Percentiles rank a stretch among this genome's conserved stretches.
These are phyloP conservation scores for Aspergillus fumigatus DNA, from an alignment of 2,329 filamentous ascomycete genomes.

Conservation along the genomic window DNA sequence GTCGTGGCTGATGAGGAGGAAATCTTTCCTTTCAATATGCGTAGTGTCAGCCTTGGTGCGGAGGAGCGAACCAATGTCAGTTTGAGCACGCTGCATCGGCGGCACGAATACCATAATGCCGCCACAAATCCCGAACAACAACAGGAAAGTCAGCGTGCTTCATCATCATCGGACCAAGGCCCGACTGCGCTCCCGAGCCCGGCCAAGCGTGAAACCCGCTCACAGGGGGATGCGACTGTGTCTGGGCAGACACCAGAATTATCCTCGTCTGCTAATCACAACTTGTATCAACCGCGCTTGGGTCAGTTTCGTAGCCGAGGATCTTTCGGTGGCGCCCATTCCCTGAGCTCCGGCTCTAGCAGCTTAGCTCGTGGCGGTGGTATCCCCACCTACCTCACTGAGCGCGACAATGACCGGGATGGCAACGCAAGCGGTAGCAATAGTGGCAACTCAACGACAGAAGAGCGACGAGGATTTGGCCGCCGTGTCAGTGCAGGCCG, in stretches of 20 bases:
- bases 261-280: constrained; percentile 28
- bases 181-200: constrained; percentile 13
- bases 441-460: constrained; percentile 32
- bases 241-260: constrained; percentile 25
- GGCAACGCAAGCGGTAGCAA: constrained; percentile 38
- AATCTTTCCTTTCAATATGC: constrained; percentile 42
- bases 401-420: constrained; percentile 37
- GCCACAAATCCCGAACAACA: constrained; percentile 15
- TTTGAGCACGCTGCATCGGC: constrained; percentile 29
- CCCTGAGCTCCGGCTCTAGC: constrained; percentile 37
- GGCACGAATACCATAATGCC: constrained; percentile 28
- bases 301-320: constrained; percentile 35
- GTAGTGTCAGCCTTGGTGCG: constrained; percentile 45
- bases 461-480: constrained; percentile 32
- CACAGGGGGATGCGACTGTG: constrained; percentile 16
- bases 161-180: constrained; percentile 18
- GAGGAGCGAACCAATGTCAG: constrained; percentile 33
- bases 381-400: constrained; percentile 28
- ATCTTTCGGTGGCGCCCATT: constrained; percentile 33
- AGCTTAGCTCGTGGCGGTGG: constrained; percentile 34
- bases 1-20: constrained; percentile 41
- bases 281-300: constrained; percentile 36
- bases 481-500: constrained; percentile 34
- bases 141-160: constrained; percentile 10
- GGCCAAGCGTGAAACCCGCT: constrained; percentile 15